Conservation (phyloP, 1,284 basidiomycete species). For the Heterobasidion irregulare region DNA sequence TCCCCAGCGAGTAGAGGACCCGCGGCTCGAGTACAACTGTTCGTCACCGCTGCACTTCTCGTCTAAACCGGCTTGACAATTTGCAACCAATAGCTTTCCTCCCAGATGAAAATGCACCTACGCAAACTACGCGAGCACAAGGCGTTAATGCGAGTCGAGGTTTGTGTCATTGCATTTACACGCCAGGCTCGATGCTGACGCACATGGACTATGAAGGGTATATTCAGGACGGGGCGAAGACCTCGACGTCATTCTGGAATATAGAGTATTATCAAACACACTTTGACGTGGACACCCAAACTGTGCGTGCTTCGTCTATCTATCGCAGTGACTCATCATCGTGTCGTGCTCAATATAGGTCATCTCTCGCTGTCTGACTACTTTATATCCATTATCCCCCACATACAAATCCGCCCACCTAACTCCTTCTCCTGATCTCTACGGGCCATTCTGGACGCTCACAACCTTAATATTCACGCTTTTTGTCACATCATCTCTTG, state of each 20-base stretch:
- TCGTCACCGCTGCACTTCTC: background rate
- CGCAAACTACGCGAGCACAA: no score
- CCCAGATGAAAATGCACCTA: background rate
- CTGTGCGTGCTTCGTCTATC: slow-evolving; percentile 24
- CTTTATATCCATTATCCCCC: slow-evolving; percentile 54
- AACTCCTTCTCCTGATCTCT: slow-evolving; percentile 63
- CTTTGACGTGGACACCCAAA: slow-evolving; percentile 76
- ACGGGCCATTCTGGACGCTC: slow-evolving; percentile 93
- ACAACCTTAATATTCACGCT: slow-evolving; percentile 88
- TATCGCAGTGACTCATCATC: slow-evolving; percentile 9
- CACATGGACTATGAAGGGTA: slow-evolving; percentile 28
- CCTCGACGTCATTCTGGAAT: slow-evolving; percentile 55
- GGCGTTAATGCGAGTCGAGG: slow-evolving; percentile 1
- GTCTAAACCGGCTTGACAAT: background rate
- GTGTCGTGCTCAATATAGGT: slow-evolving; percentile 16
- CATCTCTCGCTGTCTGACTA: slow-evolving; percentile 62
- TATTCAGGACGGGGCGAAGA: slow-evolving; percentile 27
- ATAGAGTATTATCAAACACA: slow-evolving; percentile 75
- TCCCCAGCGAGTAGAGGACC: background rate
- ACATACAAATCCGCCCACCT: slow-evolving; percentile 55
- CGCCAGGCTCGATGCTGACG: background rate
- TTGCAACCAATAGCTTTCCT: background rate
- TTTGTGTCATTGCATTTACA: background rate
- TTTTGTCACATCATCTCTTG: slow-evolving; percentile 87
- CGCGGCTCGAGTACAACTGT: slow-evolving; percentile 2